phyloP scores from a whole-genome alignment of 2,329 filamentous ascomycete species.

The Colletotrichum filicis region DNA sequence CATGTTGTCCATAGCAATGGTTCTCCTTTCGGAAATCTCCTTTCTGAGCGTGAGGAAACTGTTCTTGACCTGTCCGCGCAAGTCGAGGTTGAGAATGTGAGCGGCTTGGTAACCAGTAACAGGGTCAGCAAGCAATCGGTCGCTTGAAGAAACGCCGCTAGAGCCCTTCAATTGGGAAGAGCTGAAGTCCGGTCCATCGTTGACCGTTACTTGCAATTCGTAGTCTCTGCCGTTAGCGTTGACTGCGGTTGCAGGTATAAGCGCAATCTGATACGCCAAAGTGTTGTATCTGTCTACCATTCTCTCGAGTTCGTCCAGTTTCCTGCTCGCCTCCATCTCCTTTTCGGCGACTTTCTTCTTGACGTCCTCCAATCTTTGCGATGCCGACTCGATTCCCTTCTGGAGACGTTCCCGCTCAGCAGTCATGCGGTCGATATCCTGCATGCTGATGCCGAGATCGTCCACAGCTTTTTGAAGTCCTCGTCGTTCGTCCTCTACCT shows the following conservation, averaged over 20 bases:
- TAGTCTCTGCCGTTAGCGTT: slow-evolving; percentile 89
- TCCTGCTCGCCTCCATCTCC: slow-evolving; percentile 86
- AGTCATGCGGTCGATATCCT: slow-evolving; percentile 99
- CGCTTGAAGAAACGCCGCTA: slow-evolving; percentile 63
- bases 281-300: slow-evolving; percentile 94
- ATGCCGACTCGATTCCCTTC: slow-evolving; percentile 82
- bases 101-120: slow-evolving; percentile 90
- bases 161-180: slow-evolving; percentile 60
- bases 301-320: slow-evolving; percentile 91
- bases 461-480: slow-evolving; percentile 88
- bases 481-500: slow-evolving; percentile 84
- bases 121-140: slow-evolving; percentile 84
- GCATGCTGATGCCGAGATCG: slow-evolving; percentile 92
- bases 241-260: slow-evolving; percentile 85
- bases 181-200: slow-evolving; percentile 81
- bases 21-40: slow-evolving; percentile 90
- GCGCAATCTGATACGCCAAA: slow-evolving; percentile 89
- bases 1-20: slow-evolving; percentile 85
- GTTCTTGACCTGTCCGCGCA: slow-evolving; percentile 84
- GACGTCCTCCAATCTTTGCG: slow-evolving; percentile 82
- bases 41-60: slow-evolving; percentile 83
- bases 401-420: slow-evolving; percentile 94
- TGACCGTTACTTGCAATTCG: slow-evolving; percentile 86
- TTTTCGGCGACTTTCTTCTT: slow-evolving; percentile 87
- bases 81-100: slow-evolving; percentile 88